Evolutionary conservation across 2,329 filamentous ascomycete genomes (phyloP), one percentile per base, ranked within the genome.

Genomic region (Curvularia verruculosa): DNA sequence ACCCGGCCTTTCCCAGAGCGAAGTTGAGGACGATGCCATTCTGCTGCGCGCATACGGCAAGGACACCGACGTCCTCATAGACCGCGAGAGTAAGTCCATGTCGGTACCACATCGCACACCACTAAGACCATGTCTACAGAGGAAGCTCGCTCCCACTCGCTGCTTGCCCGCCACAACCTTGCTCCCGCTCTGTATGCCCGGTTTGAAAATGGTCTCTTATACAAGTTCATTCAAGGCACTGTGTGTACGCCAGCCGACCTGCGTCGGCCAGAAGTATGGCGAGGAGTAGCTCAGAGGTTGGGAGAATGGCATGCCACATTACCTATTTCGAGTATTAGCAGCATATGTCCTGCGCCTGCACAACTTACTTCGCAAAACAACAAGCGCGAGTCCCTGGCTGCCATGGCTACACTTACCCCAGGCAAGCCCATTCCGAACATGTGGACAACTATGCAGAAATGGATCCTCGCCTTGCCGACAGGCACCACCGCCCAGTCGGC

Each of bases 401-500:
- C 72, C 54, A 72, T 73, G 64, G 71, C 75, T 46, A 63, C 69
- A 56, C 68, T 78, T 61, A 86, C 86, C 21, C 86, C 86, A 44
- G 86, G 86, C 59, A 91, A 89, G 71, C 87, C 88, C 5, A 82
- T 86, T n/a, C 91, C 92, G 18, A 97, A 96, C 75, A 80, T 96
- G 54, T 99, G 95, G 95, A 92, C 91, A 6, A 92, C 96, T 31
- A 90, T 97, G 84, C 92, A 96, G 75, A 96, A 93, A 79, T 99
- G 95, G 95, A 92, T 97, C 55, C 81, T 89, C 66, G 94, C 91
- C 37, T 82, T 99, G 61, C 93, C 95, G 12, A 86, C 83, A 50
- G 82, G 83, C 54, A 95, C 89, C 5, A 85, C 88, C 31, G 82
- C 85, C 53, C 86, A 96, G 75, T 84, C 84, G 58, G 77, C 84